These are phyloP conservation scores for Pythium dissimile DNA, from an alignment of 352 stramenopile species.

Conservation along the genomic window DNA sequence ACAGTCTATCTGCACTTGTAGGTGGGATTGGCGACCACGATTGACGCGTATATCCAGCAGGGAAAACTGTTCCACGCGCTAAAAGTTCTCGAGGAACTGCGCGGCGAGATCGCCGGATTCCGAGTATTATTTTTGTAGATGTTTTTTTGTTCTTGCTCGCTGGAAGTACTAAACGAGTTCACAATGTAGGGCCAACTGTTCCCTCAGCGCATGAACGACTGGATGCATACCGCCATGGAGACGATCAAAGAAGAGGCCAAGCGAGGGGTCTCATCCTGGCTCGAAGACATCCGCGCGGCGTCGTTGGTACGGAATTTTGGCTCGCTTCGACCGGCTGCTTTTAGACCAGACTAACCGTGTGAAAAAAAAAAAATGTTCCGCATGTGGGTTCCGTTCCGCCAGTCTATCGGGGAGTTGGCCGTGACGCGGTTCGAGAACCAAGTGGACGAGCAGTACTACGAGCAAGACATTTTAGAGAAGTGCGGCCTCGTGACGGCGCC, in stretches of 20 bases:
- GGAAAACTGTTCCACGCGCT: constrained; percentile 76
- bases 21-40: constrained; percentile 59
- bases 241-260: constrained; percentile 77
- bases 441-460: constrained; percentile 70
- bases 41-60: constrained; percentile 64
- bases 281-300: constrained; percentile 63
- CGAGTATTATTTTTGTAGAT: constrained; percentile 30
- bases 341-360: too few species aligned
- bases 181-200: constrained; percentile 68
- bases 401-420: constrained; percentile 62
- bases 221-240: constrained; percentile 68
- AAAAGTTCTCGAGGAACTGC: constrained; percentile 70
- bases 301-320: constrained; percentile 37
- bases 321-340: too few species aligned
- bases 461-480: constrained; percentile 74
- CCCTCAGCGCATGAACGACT: constrained; percentile 73
- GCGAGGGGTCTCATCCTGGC: constrained; percentile 53
- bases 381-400: not conserved
- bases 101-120: constrained; percentile 63
- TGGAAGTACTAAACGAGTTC: too few species aligned
- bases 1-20: too few species aligned
- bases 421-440: constrained; percentile 75
- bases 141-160: not conserved
- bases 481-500: constrained; percentile 30
- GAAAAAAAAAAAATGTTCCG: too few species aligned